Evolutionary conservation across 805 yeast genomes (phyloP).

Genomic region (Citeromyces nyonsensis): DNA sequence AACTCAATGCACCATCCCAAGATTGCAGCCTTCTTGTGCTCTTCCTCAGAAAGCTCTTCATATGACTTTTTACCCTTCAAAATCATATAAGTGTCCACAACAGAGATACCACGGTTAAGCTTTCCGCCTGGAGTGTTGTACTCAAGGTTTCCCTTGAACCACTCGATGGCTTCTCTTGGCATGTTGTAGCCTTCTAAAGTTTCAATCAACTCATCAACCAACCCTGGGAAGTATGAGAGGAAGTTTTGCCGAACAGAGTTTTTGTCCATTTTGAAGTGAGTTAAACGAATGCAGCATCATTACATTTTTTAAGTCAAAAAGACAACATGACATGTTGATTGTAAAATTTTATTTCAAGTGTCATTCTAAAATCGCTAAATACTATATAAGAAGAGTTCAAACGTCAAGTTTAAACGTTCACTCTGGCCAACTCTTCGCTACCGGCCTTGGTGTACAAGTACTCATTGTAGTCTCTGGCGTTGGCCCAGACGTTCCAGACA

Average conservation of each 20-base stretch:
- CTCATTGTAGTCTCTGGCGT: slow-evolving; percentile 82
- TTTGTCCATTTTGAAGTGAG: no score
- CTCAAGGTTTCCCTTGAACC: slow-evolving; percentile 62
- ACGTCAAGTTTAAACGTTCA: slow-evolving; percentile 18
- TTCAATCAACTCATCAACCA: slow-evolving; percentile 62
- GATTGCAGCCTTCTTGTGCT: slow-evolving; percentile 73
- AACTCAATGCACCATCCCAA: slow-evolving; percentile 94
- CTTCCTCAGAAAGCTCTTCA: slow-evolving; percentile 47
- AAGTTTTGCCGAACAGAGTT: slow-evolving; percentile 17
- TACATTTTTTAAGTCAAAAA: no score
- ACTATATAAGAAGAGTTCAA: no score
- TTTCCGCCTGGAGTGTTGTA: slow-evolving; percentile 96
- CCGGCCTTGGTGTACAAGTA: slow-evolving; percentile 96
- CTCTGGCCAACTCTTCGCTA: slow-evolving; percentile 80
- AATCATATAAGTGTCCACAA: slow-evolving; percentile 80
- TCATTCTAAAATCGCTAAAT: no score
- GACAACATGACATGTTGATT: no score
- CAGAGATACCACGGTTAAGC: slow-evolving; percentile 90
- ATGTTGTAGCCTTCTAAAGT: slow-evolving; percentile 56
- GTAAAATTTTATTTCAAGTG: no score
- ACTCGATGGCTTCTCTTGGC: slow-evolving; percentile 72
- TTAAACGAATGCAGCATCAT: no score
- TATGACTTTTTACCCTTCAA: slow-evolving; percentile 45
- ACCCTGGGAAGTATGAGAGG: slow-evolving; percentile 51
- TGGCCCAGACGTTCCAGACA: slow-evolving; percentile 78